Conservation (phyloP, 2,329 filamentous ascomycete species). For the Talaromyces sp. region DNA sequence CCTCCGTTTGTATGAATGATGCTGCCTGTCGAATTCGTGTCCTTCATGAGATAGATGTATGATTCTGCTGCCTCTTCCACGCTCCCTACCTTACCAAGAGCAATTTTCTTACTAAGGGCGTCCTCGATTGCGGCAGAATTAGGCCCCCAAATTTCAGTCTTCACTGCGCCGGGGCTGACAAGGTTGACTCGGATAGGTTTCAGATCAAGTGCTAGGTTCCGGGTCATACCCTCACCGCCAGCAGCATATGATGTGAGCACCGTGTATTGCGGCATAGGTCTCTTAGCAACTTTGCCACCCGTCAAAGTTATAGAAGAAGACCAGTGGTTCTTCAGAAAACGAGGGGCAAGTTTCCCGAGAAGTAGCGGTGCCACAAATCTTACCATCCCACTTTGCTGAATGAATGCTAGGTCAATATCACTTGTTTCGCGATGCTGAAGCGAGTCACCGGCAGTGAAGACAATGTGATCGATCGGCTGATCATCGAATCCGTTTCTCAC, state of each 20-base stretch:
- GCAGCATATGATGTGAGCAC: constrained; percentile 21
- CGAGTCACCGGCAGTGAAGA: constrained; percentile 52
- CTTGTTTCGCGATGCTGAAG: constrained; percentile 28
- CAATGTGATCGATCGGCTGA: constrained; percentile 47
- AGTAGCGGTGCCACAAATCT: constrained; percentile 39
- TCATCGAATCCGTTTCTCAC: constrained; percentile 17
- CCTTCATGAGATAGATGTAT: constrained; percentile 42
- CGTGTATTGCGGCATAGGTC: constrained; percentile 30
- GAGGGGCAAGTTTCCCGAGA: constrained; percentile 45
- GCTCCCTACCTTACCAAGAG: constrained; percentile 29
- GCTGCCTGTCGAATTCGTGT: constrained; percentile 27
- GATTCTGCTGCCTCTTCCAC: constrained; percentile 43
- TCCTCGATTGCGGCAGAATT: constrained; percentile 18
- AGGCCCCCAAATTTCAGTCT: constrained; percentile 42
- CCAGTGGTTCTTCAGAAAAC: constrained; percentile 38
- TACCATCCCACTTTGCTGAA: constrained; percentile 23
- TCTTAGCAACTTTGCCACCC: constrained; percentile 44
- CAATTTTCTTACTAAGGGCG: constrained; percentile 12
- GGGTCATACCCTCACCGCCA: constrained; percentile 43
- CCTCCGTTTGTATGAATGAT: constrained; percentile 37
- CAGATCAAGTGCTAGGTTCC: constrained; percentile 57
- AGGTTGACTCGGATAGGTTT: constrained; percentile 60
- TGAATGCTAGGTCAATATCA: constrained; percentile 16
- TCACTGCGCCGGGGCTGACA: constrained; percentile 51
- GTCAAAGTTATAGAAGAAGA: constrained; percentile 53